phyloP scores from a whole-genome alignment of 2,329 filamentous ascomycete species.

The Eurotiales sp. region DNA sequence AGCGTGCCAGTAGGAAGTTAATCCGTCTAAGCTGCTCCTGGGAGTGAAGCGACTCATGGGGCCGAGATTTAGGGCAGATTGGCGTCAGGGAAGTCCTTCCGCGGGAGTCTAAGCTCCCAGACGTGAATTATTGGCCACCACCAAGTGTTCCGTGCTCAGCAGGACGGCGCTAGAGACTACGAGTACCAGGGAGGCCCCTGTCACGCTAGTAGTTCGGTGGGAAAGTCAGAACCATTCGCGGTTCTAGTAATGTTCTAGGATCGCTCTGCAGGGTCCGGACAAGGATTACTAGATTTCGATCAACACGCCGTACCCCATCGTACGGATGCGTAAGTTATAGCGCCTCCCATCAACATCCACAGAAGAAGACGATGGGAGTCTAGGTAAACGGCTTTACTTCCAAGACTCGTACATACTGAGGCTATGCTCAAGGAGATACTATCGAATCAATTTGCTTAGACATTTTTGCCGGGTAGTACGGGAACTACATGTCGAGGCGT shows the following conservation, averaged over 20 bases:
- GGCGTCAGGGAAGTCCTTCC: slow-evolving; percentile 1
- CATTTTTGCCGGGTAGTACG: neutral
- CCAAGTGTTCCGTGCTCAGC: neutral
- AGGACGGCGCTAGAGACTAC: neutral
- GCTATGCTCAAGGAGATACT: neutral
- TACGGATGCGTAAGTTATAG: too few relatives aligned
- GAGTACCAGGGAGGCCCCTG: neutral
- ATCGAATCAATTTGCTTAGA: too few relatives aligned
- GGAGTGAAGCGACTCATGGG: neutral
- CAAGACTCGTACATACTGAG: too few relatives aligned
- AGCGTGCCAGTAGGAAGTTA: neutral
- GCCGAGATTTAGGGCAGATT: neutral
- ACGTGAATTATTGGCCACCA: neutral
- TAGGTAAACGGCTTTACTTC: too few relatives aligned
- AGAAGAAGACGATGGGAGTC: too few relatives aligned
- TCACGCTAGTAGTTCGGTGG: neutral
- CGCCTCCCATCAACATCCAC: too few relatives aligned
- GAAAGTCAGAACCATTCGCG: neutral
- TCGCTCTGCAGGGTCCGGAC: neutral
- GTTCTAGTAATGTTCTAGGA: too few relatives aligned
- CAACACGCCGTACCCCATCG: neutral
- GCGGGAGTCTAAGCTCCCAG: neutral
- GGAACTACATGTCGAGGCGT: too few relatives aligned
- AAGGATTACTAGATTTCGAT: neutral
- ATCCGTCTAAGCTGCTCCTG: neutral